phyloP scores from a whole-genome alignment of 257 asterid species.

The Mitragyna speciosa region DNA sequence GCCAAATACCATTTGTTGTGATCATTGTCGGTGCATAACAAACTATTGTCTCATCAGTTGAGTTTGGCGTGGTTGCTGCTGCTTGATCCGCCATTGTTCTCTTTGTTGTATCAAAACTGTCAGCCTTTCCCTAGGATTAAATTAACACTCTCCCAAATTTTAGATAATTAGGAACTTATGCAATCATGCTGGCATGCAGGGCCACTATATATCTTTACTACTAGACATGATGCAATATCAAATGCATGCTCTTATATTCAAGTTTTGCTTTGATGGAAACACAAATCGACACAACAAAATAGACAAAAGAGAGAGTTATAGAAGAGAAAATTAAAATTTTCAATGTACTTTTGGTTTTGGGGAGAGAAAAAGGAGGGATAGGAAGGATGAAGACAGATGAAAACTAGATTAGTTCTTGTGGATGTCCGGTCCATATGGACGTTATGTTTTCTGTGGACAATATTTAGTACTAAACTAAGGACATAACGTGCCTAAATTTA shows the following conservation, averaged over 20 bases:
- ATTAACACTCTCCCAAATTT: background rate
- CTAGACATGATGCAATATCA: background rate
- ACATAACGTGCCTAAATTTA: background rate
- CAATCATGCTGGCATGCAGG: background rate
- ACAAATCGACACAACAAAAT: background rate
- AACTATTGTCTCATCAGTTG: slow-evolving; percentile 51
- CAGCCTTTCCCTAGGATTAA: background rate
- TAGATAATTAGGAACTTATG: background rate
- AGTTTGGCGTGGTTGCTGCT: slow-evolving; percentile 15
- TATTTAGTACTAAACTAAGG: slow-evolving; percentile 4
- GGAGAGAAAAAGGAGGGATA: background rate
- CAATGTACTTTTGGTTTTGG: slow-evolving; percentile 3
- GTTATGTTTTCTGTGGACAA: slow-evolving; percentile 32
- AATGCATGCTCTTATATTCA: background rate
- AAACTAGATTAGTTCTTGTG: slow-evolving; percentile 30
- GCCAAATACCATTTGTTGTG: slow-evolving; percentile 88
- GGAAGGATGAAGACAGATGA: background rate
- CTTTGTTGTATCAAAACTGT: background rate
- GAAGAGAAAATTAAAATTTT: background rate
- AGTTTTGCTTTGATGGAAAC: background rate
- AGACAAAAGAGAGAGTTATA: background rate
- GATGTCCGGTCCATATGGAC: slow-evolving; percentile 42
- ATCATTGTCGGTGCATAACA: slow-evolving; percentile 98
- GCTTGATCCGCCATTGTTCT: slow-evolving; percentile 33
- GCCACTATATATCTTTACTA: background rate